Evolutionary conservation across 2,329 filamentous ascomycete species (phyloP), one percentile per base, ranked within the genome.

Genomic region (Cordyceps farinosa): DNA sequence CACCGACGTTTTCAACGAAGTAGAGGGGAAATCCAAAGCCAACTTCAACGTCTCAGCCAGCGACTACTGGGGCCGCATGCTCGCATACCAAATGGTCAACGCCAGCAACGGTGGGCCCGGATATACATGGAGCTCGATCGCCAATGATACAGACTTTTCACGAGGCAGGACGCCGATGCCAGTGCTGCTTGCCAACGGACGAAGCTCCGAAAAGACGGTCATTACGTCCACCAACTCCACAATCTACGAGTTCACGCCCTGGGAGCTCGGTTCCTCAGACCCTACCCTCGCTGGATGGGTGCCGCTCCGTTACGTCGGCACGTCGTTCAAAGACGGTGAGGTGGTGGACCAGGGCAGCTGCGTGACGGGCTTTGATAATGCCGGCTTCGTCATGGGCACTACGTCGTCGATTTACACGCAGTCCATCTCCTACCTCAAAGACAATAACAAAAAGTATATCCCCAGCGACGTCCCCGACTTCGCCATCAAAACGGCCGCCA

Each of bases 321-420:
- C 90, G 1, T 87, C 87, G 67, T 92, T 94, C 73, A 82, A 80
- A 45, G 80, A 77, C 6, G 91, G 91, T 27, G 70, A 73, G 8
- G 74, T 95, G 27, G 77, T 83, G 0, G 72, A 78, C 11, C 73
- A 80, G 62, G 82, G 84, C 50, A 73, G 77, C 34, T 97, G 93
- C 71, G 82, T 96, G 17, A 80, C 83, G 8, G 93, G 93, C 1
- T 92, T 92, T 66, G 93, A 97, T 75, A 92, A 92, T 69, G 84
- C 84, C 30, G 91, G 91, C 7, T 97, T 85, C 71, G 80, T 96
- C 32, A 92, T 96, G 86, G 92, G 92, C 57, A 96, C 92, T 0
- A 92, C 89, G 29, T 91, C 88, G 1, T 89, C 90, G 0, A 81
- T 97, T 2, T 97, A 97, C 82, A 97, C 96, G 77, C 80, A 87